Conservation (phyloP, 768 basidiomycete species). For the Tricholoma flavovirens region DNA sequence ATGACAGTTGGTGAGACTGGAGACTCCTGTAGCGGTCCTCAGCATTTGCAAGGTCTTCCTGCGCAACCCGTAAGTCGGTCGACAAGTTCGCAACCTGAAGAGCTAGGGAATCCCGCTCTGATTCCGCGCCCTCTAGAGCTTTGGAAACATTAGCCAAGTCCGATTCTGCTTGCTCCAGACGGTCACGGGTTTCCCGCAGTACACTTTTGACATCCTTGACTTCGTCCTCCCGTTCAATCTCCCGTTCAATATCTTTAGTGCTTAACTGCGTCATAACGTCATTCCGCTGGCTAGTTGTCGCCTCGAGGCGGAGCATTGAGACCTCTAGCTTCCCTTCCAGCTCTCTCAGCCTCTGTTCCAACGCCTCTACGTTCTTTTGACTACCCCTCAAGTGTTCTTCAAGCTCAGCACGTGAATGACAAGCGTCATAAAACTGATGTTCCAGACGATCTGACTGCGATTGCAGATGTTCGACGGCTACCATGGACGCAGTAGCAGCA, state of each 20-base stretch:
- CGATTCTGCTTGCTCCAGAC: slow-evolving; percentile 36
- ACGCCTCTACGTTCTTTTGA: slow-evolving; percentile 17
- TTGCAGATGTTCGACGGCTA: slow-evolving; percentile 36
- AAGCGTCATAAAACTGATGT: neutral
- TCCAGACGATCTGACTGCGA: slow-evolving; percentile 18
- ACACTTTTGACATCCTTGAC: slow-evolving; percentile 27
- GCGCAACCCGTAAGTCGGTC: slow-evolving; percentile 47
- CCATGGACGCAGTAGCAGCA: slow-evolving; percentile 27
- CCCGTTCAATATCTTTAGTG: slow-evolving; percentile 24
- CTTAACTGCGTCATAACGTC: slow-evolving; percentile 31
- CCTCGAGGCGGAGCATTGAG: slow-evolving; percentile 30
- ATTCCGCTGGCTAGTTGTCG: slow-evolving; percentile 31
- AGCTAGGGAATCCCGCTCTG: slow-evolving; percentile 60
- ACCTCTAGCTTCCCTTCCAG: slow-evolving; percentile 30
- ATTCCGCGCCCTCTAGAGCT: slow-evolving; percentile 51
- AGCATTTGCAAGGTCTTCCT: slow-evolving; percentile 48
- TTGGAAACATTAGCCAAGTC: slow-evolving; percentile 40
- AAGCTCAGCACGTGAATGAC: slow-evolving; percentile 8
- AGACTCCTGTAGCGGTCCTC: slow-evolving; percentile 58
- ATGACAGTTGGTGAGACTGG: slow-evolving; percentile 61
- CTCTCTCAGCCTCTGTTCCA: slow-evolving; percentile 20
- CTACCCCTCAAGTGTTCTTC: slow-evolving; percentile 10
- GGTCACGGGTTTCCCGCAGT: slow-evolving; percentile 30
- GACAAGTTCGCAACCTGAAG: slow-evolving; percentile 61
- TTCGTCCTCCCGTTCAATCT: slow-evolving; percentile 24